Conservation (phyloP, 2,329 filamentous ascomycete species). For the Hypoxylon sp. region DNA sequence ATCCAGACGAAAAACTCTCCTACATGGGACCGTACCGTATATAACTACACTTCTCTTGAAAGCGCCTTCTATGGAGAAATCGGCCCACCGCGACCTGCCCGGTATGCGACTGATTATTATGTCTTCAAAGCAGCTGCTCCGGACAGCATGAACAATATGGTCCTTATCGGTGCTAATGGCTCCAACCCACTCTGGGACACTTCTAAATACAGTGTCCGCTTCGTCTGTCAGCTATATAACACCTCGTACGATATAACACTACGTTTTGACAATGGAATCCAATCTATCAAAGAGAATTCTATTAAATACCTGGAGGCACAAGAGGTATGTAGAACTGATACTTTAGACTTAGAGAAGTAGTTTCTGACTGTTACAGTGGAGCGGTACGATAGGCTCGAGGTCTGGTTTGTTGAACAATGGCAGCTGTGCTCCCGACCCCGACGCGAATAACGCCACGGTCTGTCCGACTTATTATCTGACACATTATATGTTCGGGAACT, state of each 20-base stretch:
- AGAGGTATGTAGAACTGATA: background rate
- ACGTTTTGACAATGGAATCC: constrained; percentile 15
- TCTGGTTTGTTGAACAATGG: constrained; percentile 9
- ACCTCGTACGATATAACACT: constrained; percentile 12
- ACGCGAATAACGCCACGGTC: constrained; percentile 17
- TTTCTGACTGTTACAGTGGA: background rate
- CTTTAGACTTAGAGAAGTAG: background rate
- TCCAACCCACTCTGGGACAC: constrained; percentile 16
- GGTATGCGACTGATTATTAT: background rate
- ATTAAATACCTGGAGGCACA: constrained; percentile 6
- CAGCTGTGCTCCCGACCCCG: constrained; percentile 24
- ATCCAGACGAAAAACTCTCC: constrained; percentile 16
- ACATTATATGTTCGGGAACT: constrained; percentile 17
- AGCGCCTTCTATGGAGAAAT: constrained; percentile 20
- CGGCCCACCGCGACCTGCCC: background rate
- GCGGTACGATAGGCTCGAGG: background rate
- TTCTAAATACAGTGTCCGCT: background rate
- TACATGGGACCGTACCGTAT: constrained; percentile 11
- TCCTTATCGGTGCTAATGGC: constrained; percentile 12
- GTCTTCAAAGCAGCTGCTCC: constrained; percentile 7
- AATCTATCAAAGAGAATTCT: constrained; percentile 10
- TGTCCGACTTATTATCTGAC: constrained; percentile 26
- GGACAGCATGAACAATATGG: background rate
- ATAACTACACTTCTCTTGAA: constrained; percentile 24
- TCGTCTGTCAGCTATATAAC: constrained; percentile 19